A percentile compares a stretch with the other conserved stretches of the same genome.
Conservation (phyloP, 768 basidiomycete genomes). For the Aureoboletus auriporus region DNA sequence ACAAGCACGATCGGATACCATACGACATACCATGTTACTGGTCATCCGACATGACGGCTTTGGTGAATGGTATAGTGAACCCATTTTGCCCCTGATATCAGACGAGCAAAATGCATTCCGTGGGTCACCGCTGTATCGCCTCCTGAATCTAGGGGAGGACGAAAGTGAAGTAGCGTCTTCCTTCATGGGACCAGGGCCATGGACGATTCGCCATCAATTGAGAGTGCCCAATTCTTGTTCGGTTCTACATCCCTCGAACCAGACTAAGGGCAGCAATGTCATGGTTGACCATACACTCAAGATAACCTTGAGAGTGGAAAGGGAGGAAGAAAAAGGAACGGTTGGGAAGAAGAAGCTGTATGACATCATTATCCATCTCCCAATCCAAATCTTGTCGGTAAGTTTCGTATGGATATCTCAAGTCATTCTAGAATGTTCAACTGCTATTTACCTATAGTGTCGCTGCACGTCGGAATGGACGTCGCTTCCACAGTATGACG, state of each 20-base stretch:
- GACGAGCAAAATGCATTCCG: slow-evolving; percentile 60
- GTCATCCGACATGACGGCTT: slow-evolving; percentile 42
- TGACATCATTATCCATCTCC: slow-evolving; percentile 83
- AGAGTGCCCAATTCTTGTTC: slow-evolving; percentile 63
- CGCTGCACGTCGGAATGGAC: slow-evolving; percentile 79
- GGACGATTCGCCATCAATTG: slow-evolving; percentile 71
- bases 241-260: slow-evolving; percentile 72
- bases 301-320: slow-evolving; percentile 77
- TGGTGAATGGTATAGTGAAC: slow-evolving; percentile 47
- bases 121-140: slow-evolving; percentile 60
- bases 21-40: slow-evolving; percentile 58
- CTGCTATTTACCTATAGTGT: slow-evolving; percentile 43
- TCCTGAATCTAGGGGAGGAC: slow-evolving; percentile 48
- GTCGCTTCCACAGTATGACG: slow-evolving; percentile 71
- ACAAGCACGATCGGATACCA: slow-evolving; percentile 65
- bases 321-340: slow-evolving; percentile 69
- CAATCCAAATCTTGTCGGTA: slow-evolving; percentile 84
- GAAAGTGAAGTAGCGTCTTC: slow-evolving; percentile 53
- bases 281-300: slow-evolving; percentile 74
- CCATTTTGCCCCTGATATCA: slow-evolving; percentile 76
- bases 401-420: slow-evolving; percentile 26
- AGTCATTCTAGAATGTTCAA: background rate
- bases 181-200: slow-evolving; percentile 81
- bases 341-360: slow-evolving; percentile 75
- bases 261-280: slow-evolving; percentile 55